Conservation (phyloP, 106 monocot genomes). For the Dendrobium officinale region DNA sequence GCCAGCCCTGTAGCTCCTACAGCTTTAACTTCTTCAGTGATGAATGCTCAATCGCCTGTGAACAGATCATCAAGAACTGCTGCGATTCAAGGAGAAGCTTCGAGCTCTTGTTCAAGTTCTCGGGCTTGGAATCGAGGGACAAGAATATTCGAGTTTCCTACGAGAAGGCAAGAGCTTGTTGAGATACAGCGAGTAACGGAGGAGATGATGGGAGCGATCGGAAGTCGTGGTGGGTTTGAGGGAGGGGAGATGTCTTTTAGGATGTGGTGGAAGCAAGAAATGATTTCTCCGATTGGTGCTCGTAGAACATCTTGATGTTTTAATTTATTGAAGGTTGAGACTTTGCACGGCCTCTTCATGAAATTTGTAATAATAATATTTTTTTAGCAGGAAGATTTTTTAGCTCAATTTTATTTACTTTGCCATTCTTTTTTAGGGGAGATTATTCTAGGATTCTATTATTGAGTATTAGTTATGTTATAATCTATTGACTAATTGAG, state of each 20-base stretch:
- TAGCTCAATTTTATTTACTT: no score
- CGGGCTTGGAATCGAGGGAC: background rate
- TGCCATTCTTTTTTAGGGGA: no score
- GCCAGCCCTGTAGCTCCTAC: background rate
- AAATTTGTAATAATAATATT: no score
- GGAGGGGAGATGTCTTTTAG: constrained; percentile 27
- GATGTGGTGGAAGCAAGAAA: constrained; percentile 18
- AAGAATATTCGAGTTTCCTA: constrained; percentile 24
- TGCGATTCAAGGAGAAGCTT: background rate
- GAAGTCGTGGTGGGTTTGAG: background rate
- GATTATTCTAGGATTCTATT: no score
- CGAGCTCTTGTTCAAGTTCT: background rate
- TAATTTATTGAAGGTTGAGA: no score
- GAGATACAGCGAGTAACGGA: constrained; percentile 29
- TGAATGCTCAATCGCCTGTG: background rate
- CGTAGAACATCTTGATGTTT: background rate
- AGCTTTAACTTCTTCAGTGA: background rate
- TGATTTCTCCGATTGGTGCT: background rate
- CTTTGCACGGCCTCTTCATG: no score
- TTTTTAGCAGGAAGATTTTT: no score
- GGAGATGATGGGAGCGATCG: constrained; percentile 12
- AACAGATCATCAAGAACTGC: background rate
- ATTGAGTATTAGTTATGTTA: no score
- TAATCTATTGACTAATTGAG: no score
- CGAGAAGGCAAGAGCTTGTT: constrained; percentile 23